phyloP scores from a whole-genome alignment of 139 green algal species.

The Penium margaritaceum region DNA sequence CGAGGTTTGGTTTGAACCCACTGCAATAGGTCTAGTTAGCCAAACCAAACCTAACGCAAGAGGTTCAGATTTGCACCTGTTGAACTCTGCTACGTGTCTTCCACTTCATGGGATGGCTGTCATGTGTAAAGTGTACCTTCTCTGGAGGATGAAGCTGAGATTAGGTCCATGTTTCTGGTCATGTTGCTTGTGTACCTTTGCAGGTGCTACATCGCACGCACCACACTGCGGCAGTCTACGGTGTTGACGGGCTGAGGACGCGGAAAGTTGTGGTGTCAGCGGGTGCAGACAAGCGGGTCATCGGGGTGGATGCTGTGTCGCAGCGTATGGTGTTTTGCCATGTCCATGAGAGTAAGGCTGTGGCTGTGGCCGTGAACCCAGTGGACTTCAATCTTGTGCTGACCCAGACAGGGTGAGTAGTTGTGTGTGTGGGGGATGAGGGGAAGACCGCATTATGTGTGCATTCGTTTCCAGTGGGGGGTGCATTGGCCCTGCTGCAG shows the following conservation, averaged over 20 bases:
- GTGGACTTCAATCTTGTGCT: slow-evolving; percentile 19
- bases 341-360: slow-evolving; percentile 24
- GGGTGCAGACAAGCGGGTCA: slow-evolving; percentile 30
- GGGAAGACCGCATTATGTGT: no score
- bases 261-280: slow-evolving; percentile 19
- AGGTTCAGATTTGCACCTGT: not conserved
- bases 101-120: no score
- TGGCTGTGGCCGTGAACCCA: slow-evolving; percentile 7
- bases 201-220: slow-evolving; percentile 24
- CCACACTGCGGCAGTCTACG: slow-evolving; percentile 29
- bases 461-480: no score
- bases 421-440: no score
- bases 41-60: not conserved
- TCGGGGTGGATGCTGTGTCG: not conserved
- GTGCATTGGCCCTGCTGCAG: no score
- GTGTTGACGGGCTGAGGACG: slow-evolving; percentile 8
- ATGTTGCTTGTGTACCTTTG: not conserved
- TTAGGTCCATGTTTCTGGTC: not conserved
- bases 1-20: no score
- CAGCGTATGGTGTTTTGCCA: not conserved
- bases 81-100: no score
- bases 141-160: not conserved
- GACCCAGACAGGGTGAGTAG: slow-evolving; percentile 25
- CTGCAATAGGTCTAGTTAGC: no score
- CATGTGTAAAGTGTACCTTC: no score